Evolutionary conservation across 2,329 filamentous ascomycete genomes (phyloP), one percentile per base, ranked within the genome.

Genomic region (Lecanicillium sp.): DNA sequence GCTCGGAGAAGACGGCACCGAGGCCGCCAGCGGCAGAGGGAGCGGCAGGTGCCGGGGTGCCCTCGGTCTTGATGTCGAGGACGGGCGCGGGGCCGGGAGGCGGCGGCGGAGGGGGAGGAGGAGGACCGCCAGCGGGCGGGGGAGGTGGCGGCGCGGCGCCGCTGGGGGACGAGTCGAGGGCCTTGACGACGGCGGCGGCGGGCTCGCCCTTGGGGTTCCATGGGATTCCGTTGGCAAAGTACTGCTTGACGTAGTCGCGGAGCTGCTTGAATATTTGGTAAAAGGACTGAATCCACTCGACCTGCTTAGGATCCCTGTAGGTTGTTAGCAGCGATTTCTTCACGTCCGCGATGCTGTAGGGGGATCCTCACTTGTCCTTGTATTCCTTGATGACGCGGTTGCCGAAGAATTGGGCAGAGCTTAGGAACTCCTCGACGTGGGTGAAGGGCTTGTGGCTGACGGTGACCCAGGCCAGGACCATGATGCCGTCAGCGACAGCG

Each of bases 341-440:
- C n/a, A n/a, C n/a, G n/a, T n/a, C n/a, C n/a, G n/a, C n/a, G n/a
- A n/a, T 23, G 14, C 12, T 20, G 5, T 17, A 8, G 24, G 15
- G 11, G 12, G 15, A 21, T 24, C 47, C 65, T 29, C 58, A 73
- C 72, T 77, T 80, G 44, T 81, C 90, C 69, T 94, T 96, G 67
- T 86, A 84, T 58, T 94, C 86, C 69, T 90, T 95, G 57, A 97
- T 72, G 30, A 98, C 87, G 58, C 90, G 83, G 72, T 98, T 97
- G 27, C 93, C 93, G 59, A 88, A 96, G 71, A 95, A 95, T 64
- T 97, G 86, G 33, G 90, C 88, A 43, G 89, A 85, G 24, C 84
- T 83, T 17, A 95, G 75, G 51, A 84, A 84, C 57, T 95, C 90
- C 39, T 84, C 84, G 39, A 97, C 86, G 59, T 90, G 87, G 61